Base-by-base conservation (phyloP, 352 stramenopile species). In the Phytopythium litorale region DNA sequence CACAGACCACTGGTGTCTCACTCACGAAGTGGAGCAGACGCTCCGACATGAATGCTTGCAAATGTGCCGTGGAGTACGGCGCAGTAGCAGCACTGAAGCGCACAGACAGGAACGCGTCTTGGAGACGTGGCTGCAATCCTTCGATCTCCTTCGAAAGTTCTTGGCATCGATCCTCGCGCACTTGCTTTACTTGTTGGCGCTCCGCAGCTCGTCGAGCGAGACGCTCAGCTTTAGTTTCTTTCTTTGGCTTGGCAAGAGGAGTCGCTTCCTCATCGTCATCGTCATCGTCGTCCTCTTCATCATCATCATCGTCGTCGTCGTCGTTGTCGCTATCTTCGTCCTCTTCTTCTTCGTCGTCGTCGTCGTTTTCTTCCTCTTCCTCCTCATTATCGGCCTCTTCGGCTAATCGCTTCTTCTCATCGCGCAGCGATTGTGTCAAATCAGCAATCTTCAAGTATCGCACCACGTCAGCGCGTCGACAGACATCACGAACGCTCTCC, bases 1-100 rank as follows among this genome's bases (percentile, higher is more conserved):
- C 72, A 18, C 66, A 71, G 19, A 85, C 65, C 23, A 85, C 63
- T 2, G 78, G 76, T 2, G 72, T 63, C 66, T 87, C 78, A 19
- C 73, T 75, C 35, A 60, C 75, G 37, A 84, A 56, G 13, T 52
- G 59, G 19, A 58, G 63, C 16, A 87, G 63, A 16, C 62, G 58
- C 42, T 73, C 61, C 6, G 67, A 30, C 15, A 85, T 42, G 18
- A 63, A 63, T 18, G 63, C 54, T 19, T 66, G 53, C 3, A 87
- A 63, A 42, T 66, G 45, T 2, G 30, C 51, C 19, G 55, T 65
- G 32, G 46, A 67, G 58, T 87, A 83, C 15, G 78, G 76, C 13
- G 74, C 64, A 1, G 63, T 70, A 18, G 60, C 71, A 25, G 73
- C 63, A 33, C 68, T 56, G 35, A 74, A 67, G 2, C 60, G 65